These are phyloP conservation scores for Leucosporidium creatinivorum DNA, from an alignment of 768 basidiomycete genomes.

Conservation along the genomic window DNA sequence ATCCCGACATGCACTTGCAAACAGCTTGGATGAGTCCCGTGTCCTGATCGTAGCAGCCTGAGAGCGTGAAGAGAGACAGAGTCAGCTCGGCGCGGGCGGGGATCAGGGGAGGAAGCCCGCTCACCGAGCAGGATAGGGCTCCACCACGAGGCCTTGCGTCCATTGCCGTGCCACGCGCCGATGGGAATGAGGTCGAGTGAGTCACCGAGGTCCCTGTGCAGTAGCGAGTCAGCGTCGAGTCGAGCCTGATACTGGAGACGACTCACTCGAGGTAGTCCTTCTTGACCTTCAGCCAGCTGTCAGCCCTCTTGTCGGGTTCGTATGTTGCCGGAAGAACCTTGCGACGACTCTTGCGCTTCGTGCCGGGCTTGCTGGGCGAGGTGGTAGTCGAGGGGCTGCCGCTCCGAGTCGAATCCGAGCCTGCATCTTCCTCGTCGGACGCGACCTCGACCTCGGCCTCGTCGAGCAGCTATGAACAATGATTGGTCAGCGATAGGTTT, in stretches of 20 bases:
- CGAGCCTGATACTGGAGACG: constrained; percentile 58
- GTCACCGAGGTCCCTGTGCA: constrained; percentile 26
- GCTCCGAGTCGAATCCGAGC: constrained; percentile 37
- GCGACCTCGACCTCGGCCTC: constrained; percentile 42
- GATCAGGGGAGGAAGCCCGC: neutral
- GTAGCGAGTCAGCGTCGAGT: neutral
- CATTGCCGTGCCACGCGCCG: constrained; percentile 47
- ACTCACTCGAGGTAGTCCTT: constrained; percentile 68
- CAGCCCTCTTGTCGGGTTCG: constrained; percentile 75
- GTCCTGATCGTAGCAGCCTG: constrained; percentile 23
- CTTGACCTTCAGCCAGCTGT: constrained; percentile 84
- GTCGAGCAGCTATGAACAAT: constrained; percentile 56
- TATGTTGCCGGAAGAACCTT: constrained; percentile 77
- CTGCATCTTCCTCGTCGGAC: constrained; percentile 40
- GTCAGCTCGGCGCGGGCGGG: no score
- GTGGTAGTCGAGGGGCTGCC: neutral
- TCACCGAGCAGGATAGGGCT: constrained; percentile 70
- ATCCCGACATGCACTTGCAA: constrained; percentile 90
- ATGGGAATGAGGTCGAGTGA: constrained; percentile 47
- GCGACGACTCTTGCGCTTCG: constrained; percentile 44
- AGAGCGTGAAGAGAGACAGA: no score
- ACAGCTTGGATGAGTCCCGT: constrained; percentile 48
- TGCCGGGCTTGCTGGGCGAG: constrained; percentile 1
- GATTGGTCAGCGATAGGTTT: constrained; percentile 17
- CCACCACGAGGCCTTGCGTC: constrained; percentile 86